Evolutionary conservation across 1,139 yeast genomes (phyloP), one percentile per base, ranked within the genome.

Genomic region (Geotrichum bryndzae): DNA sequence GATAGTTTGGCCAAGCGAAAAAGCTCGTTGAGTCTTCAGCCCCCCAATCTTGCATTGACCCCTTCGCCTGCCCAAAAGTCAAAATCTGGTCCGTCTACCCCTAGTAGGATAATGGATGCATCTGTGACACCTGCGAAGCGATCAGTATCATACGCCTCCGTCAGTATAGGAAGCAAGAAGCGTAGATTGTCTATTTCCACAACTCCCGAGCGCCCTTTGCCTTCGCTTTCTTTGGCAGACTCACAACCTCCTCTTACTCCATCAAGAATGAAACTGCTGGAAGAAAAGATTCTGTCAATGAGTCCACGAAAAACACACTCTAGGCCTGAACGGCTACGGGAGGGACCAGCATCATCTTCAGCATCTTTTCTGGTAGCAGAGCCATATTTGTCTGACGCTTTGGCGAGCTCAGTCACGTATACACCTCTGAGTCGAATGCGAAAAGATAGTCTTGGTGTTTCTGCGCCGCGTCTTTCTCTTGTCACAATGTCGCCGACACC

Each of bases 341-440:
- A 41, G 48, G 22, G 23, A 23, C 7, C 48, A 41, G 48, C 7
- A 8, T 41, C 22, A 41, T 15, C 23, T 4, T 41, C 48, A n/a
- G 18, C 48, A 41, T n/a, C 22, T n/a, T 41, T 41, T 41, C 10
- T n/a, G 18, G 18, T 23, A n/a, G 48, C 6, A 2, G 48, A 41
- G 10, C 48, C 48, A 3, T 41, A 41, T 15, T n/a, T 41, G 48
- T 5, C 22, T 41, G 48, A 41, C 8, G 1, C 22, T 7, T 41
- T 41, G 8, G n/a, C 48, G n/a, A n/a, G 7, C 7, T 5, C 48
- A 23, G 54, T 52, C 2, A 48, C 59, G 8, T 60, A 56, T 31
- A 58, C 63, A 4, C 61, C 63, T 6, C 27, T 58, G 29, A 57
- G 55, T 23, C 58, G 55, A 46, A 60, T 55, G 58, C 57, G 61